Base-by-base conservation (phyloP, 2,329 filamentous ascomycete genomes). In the Stachybotrys elegans region DNA sequence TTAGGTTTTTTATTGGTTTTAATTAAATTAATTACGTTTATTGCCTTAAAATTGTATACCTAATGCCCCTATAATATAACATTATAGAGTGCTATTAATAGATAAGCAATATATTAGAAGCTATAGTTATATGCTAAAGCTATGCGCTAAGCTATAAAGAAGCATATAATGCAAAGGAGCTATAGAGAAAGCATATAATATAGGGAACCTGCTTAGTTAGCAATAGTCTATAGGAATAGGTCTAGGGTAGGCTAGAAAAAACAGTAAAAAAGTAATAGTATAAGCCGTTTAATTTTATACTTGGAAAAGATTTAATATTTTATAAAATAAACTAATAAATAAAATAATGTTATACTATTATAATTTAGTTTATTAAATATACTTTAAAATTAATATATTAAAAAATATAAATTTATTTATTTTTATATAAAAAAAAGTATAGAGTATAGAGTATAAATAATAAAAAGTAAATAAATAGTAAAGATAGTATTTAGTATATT, bases 1-100 rank as follows among this genome's bases (percentile, higher is more conserved):
- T 22, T 14, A 27, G 7, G 14, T 35, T 9, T n/a, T 35, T 35
- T 12, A 39, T 11, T 8, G 14, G 4, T 40, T 46, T 9, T 21
- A 36, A 39, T 12, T 21, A 38, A 27, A 42, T 42, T n/a, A n/a
- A n/a, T n/a, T 42, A 20, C 14, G n/a, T 39, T 1, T 32, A 45
- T 19, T 43, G 42, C 9, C 39, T 42, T 31, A 17, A 45, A 4
- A 17, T 32, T 31, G 21, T 19, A 11, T 32, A 40, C 4, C 11
- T 44, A 23, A 39, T 39, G 22, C n/a, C 19, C 14, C 23, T 37
- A 20, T 36, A 37, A 22, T 36, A 21, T 29, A 41, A 34, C 37
- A 45, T n/a, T 13, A 22, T n/a, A 35, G 22, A 22, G 22, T 31
- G 20, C 20, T 36, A 36, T 41, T 22, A n/a, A 3, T 34, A 38